Evolutionary conservation across 805 yeast genomes (phyloP).

Genomic region (Clavispora phyllophila): DNA sequence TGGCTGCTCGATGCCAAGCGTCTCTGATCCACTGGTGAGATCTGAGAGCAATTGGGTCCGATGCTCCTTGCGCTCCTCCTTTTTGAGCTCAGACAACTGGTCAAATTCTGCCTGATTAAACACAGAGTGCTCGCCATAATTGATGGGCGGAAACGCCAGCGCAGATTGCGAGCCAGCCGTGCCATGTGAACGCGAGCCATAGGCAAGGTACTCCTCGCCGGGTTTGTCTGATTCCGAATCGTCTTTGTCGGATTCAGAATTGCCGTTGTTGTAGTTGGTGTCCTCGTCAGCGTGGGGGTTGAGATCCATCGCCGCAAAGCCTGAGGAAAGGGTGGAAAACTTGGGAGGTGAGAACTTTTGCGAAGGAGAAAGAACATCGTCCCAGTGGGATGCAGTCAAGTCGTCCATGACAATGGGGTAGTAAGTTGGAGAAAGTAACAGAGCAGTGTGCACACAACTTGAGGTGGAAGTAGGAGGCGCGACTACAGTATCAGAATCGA

Average conservation of each 20-base stretch:
- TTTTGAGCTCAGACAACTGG: conserved; percentile 26
- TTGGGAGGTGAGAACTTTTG: neutral
- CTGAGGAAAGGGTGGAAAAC: neutral
- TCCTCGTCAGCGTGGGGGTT: conserved; percentile 7
- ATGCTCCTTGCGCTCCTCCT: conserved; percentile 29
- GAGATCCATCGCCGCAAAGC: conserved; percentile 8
- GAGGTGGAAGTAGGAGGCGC: conserved; percentile 1
- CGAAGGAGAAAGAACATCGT: conserved; percentile 43
- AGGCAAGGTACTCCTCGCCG: conserved; percentile 5
- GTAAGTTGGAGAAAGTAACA: neutral
- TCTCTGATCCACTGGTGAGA: conserved; percentile 11
- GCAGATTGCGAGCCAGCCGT: neutral
- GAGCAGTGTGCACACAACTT: neutral
- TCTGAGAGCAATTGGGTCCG: conserved; percentile 11
- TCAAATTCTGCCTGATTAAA: conserved; percentile 17
- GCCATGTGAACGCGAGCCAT: neutral
- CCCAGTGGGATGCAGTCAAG: conserved; percentile 57
- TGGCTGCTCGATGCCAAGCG: conserved; percentile 4
- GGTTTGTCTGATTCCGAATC: conserved; percentile 1
- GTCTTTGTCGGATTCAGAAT: conserved; percentile 5
- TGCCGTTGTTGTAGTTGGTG: conserved; percentile 14
- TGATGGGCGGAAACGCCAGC: neutral
- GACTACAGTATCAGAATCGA: too few relatives aligned
- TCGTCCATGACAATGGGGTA: conserved; percentile 35
- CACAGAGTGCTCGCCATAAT: neutral